Base-by-base conservation (phyloP, 768 basidiomycete genomes). In the Russula abietina region DNA sequence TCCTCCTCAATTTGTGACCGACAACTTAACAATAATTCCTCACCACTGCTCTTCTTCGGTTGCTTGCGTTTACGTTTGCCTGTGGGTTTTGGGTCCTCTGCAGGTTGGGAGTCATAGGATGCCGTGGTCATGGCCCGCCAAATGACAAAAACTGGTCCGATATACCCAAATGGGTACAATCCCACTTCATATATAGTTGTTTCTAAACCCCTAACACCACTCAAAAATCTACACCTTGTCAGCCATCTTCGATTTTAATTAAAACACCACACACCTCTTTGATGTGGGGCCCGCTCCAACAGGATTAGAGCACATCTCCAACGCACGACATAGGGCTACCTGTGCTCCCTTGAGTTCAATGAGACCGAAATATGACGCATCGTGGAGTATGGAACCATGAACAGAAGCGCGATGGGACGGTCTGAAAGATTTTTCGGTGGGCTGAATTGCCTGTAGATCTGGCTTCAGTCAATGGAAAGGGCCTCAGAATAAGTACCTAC, bases 401-500 rank as follows among this genome's bases (percentile, higher is more conserved):
- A 87, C 73, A 1, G 92, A 83, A 3, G 97, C 94, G 33, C 96
- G 84, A 74, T 97, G 88, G 1, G 95, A 94, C 0, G 96, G 87
- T 22, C 97, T 83, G 71, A 89, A 96, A 0, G 92, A 81, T 70
- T 98, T 99, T 70, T 95, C 91, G 0, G 94, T 94, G 0, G 96
- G 94, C 2, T 84, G 84, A 2, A 88, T 75, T 8, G 95, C 90
- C 89, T 94, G 65, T 28, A 43, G 33, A 45, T 6, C 16, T n/a
- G 26, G 6, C 16, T 46, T 43, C 45, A 58, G 49, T 24, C 8
- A 28, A 17, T 36, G 16, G 39, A 12, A 49, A 22, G 17, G 2
- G 30, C 30, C 9, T 11, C 43, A 9, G 19, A 16, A 32, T 43
- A 24, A 50, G 22, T 50, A 70, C 81, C 24, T 32, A 92, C 93